phyloP scores from a whole-genome alignment of 768 basidiomycete genomes.

The Artomyces pyxidatus region DNA sequence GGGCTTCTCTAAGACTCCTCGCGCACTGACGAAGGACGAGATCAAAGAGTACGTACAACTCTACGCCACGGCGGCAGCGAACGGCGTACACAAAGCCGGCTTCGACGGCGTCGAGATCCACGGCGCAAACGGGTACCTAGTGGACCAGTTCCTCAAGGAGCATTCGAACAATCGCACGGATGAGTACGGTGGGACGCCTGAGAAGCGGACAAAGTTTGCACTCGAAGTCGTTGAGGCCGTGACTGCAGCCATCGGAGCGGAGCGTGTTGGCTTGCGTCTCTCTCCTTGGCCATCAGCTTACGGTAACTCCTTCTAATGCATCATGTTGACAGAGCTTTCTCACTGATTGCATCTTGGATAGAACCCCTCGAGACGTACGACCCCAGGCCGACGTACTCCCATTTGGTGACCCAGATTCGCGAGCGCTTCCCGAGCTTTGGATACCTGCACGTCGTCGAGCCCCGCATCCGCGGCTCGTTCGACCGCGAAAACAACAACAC shows the following conservation, averaged over 20 bases:
- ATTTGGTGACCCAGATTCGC: slow-evolving; percentile 36
- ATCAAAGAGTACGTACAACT: slow-evolving; percentile 15
- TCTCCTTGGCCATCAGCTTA: slow-evolving; percentile 27
- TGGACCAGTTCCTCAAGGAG: slow-evolving; percentile 35
- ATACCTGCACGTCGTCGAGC: slow-evolving; percentile 31
- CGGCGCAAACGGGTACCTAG: slow-evolving; percentile 25
- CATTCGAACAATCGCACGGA: slow-evolving; percentile 34
- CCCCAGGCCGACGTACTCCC: slow-evolving; percentile 45
- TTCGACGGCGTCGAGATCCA: slow-evolving; percentile 34
- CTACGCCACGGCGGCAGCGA: slow-evolving; percentile 25
- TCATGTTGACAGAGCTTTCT: slow-evolving; percentile 15
- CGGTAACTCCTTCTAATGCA: slow-evolving; percentile 17
- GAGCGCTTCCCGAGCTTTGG: slow-evolving; percentile 32
- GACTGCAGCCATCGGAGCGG: slow-evolving; percentile 31
- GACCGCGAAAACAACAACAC: background rate
- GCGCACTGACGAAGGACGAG: slow-evolving; percentile 15
- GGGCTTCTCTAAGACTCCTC: background rate
- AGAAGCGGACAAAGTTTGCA: slow-evolving; percentile 38
- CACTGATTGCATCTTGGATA: background rate
- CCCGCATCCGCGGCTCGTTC: slow-evolving; percentile 11
- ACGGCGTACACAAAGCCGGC: slow-evolving; percentile 22
- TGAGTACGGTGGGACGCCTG: slow-evolving; percentile 41
- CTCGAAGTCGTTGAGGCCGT: slow-evolving; percentile 36
- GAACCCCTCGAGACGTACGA: slow-evolving; percentile 46
- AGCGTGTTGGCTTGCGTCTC: slow-evolving; percentile 32